Evolutionary conservation across 176 grass and related monocot genomes (phyloP), one percentile per base, ranked within the genome.

Genomic region (Chloris gayana): DNA sequence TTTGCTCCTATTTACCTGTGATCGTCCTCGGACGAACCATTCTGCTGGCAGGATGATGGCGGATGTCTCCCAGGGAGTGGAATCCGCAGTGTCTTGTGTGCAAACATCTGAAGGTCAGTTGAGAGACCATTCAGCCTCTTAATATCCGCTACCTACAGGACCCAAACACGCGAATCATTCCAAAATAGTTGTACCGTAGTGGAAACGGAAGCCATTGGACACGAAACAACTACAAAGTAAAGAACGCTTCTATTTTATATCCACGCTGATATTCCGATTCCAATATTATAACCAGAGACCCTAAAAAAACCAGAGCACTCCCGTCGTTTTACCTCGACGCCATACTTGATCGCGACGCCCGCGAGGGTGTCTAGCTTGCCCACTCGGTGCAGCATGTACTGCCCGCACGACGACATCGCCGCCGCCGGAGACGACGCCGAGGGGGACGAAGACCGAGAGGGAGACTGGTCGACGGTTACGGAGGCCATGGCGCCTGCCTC

Each of bases 71-170:
- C 93, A 0, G 88, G 88, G 46, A 91, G 88, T 18, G 96, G 96
- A 91, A 99, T 93, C 81, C 59, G 82, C 53, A 99, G 56, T 46
- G 79, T 84, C 82, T 99, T 99, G 80, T 89, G 96, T 0, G 82
- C 96, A 95, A 91, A 99, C 90, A 99, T 99, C 84, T 99, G 90
- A 53, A 99, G 91, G 77, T 99, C 96, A 66, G 90, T 93, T 24
- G 90, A 85, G 49, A 99, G 87, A 34, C 88, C 89, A 77, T 99
- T 99, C 75, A 99, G 46, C 87, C 96, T 84, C 76, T 90, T 95
- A 66, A 99, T 84, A 67, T 99, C 96, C 9, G 92, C 84, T 75
- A 99, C 93, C 96, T 99, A 74, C 81, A 84, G 15, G 47, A 75
- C 60, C 50, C 30, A 67, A 81, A 39, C 33, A 64, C 3, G 2